phyloP scores from a whole-genome alignment of 345 rosid genomes.

The Capsella bursapastoris region DNA sequence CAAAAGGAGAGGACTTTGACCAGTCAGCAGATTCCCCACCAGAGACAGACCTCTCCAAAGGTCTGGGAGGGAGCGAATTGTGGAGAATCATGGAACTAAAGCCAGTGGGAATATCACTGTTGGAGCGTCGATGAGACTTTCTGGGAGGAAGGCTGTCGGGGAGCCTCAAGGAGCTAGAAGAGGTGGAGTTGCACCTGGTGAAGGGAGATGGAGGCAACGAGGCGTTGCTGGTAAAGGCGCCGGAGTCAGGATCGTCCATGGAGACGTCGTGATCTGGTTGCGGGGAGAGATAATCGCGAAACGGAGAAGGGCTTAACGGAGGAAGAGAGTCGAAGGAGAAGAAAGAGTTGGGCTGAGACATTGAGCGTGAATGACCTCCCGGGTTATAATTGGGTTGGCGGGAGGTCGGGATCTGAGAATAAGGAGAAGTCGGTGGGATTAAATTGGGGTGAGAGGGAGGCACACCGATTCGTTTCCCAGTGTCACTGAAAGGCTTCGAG shows the following conservation, averaged over 20 bases:
- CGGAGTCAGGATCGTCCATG: conserved; percentile 69
- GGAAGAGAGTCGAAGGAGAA: conserved; percentile 84
- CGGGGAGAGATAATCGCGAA: conserved; percentile 48
- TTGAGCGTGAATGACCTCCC: conserved; percentile 77
- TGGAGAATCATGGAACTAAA: conserved; percentile 40
- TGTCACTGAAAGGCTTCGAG: conserved; percentile 51
- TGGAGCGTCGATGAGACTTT: conserved; percentile 84
- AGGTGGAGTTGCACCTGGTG: conserved; percentile 52
- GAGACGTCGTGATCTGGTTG: conserved; percentile 57
- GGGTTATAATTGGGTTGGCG: conserved; percentile 53
- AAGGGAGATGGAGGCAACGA: conserved; percentile 73
- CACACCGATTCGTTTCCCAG: conserved; percentile 65
- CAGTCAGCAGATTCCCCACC: conserved; percentile 50
- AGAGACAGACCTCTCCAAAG: conserved; percentile 53
- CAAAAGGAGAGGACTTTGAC: conserved; percentile 51
- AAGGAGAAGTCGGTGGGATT: conserved; percentile 87
- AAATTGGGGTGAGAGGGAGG: conserved; percentile 91
- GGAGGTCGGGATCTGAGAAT: conserved; percentile 75
- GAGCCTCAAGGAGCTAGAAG: conserved; percentile 9
- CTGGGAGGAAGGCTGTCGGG: conserved; percentile 81
- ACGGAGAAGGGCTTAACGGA: conserved; percentile 78
- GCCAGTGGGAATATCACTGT: conserved; percentile 83
- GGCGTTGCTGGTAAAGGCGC: conserved; percentile 16
- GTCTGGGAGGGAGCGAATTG: conserved; percentile 48
- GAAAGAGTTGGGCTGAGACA: conserved; percentile 80